Base-by-base conservation (phyloP, 1,284 basidiomycete species). In the Rhizoctonia solani region DNA sequence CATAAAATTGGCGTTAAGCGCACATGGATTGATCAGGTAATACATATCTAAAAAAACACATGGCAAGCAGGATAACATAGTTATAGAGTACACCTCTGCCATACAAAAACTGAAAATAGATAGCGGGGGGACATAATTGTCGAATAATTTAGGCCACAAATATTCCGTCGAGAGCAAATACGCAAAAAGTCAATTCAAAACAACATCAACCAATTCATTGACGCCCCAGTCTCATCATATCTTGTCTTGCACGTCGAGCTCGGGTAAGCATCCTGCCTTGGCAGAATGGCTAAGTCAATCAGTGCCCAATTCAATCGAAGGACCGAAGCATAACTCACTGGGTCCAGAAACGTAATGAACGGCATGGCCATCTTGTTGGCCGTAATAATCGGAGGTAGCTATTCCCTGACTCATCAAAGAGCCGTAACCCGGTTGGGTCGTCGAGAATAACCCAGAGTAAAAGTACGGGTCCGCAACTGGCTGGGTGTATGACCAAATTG, bases 161-260 rank as follows among this genome's bases (percentile, higher is more conserved):
- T 27, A 19, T 29, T 42, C 47, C 52, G 42, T 5, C 32, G 11
- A 34, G 46, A 49, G 25, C 9, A 49, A 49, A 21, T 23, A 49
- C 46, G n/a, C 6, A 49, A 27, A 49, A 49, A 44, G 41, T 49
- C 14, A 49, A 49, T 49, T 34, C 32, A 34, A 11, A 34, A 34
- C 32, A 34, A 49, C 11, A 49, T 3, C n/a, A 49, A 27, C 46
- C 46, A 21, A 21, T 27, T 53, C 27, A 63, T n/a, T 63, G 59
- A 27, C 59, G 59, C 49, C 47, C 59, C 30, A 47, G 49, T 49
- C 59, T 34, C 59, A 63, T 63, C 59, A 63, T 41, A 63, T 63
- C 59, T 30, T 63, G 59, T 41, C 59, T 63, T 63, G 49, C 59
- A 13, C 59, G 59, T 4, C 59, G 59, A 16, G 59, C 49, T 11